Evolutionary conservation across 345 rosid genomes (phyloP), one percentile per base, ranked within the genome.

Genomic region (Gynandropsis gynandra): DNA sequence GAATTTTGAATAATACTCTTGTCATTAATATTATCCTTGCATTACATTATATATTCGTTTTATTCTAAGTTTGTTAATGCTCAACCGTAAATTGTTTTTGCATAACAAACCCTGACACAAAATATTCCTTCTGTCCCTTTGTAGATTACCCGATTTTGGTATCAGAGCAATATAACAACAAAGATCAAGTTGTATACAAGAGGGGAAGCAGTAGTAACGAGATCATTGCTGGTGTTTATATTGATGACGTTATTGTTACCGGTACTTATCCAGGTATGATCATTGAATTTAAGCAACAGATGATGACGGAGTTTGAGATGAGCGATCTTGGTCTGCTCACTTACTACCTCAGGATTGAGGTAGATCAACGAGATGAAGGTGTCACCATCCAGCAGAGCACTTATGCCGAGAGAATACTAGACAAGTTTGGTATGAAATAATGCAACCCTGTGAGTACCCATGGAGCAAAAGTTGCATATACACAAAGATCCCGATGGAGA

Each of bases 321-420:
- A 46, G 31, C 10, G 10, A 46, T 13, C 31, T 46, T 12, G 50
- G 50, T 4, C 3, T 5, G 11, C 10, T 46, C 7, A 46, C 50
- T 5, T 44, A 44, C 49, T 44, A 44, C 15, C 49, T 44, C 10
- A 36, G 54, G 2, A 50, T 50, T 0, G 54, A 50, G 7, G 40
- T 32, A 11, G 7, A 1, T 10, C 54, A 50, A 32, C 20, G 14
- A 12, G 27, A 50, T 12, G 39, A 16, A 1, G 10, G 50, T 3
- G 10, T 46, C 9, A 18, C 16, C 1, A 7, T 46, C 1, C 16
- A 46, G 7, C 50, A 46, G 18, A 19, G 18, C 9, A 11, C 9
- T 16, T 46, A 46, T 18, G 31, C 31, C 4, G 7, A 9, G 17
- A 17, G 17, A n/a, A 17, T 46, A 1, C 10, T 46, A 9, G 31